Percentiles rank a stretch among this genome's conserved stretches.
Conservation (phyloP, 768 basidiomycete species). For the Pilatotrama ljubarskyi region DNA sequence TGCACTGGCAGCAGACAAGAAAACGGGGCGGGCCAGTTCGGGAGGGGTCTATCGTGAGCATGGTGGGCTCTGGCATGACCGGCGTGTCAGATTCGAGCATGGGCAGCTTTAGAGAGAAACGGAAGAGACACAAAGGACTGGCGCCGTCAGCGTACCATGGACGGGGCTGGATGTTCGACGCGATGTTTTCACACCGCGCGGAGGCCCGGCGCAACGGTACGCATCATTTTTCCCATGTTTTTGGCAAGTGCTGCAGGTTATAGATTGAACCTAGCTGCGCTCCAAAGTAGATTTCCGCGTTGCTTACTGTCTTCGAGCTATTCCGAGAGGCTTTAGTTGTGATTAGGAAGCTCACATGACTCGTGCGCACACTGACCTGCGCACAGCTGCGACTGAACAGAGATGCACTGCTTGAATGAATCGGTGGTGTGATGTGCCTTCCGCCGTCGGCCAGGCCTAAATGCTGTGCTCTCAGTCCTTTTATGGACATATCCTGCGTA, state of each 20-base stretch:
- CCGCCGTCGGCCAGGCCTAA: not conserved
- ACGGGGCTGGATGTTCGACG: conserved; percentile 1
- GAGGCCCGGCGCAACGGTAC: conserved; percentile 9
- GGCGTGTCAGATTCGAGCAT: not conserved
- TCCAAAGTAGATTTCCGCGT: not conserved
- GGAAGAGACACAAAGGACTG: not conserved
- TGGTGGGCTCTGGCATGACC: conserved; percentile 12
- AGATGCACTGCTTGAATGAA: conserved; percentile 10
- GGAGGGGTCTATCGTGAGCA: not conserved
- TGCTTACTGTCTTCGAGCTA: not conserved
- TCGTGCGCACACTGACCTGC: no score
- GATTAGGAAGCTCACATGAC: no score
- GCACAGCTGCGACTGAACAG: not conserved
- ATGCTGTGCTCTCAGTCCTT: conserved; percentile 14
- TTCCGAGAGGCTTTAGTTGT: not conserved
- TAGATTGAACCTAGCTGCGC: not conserved
- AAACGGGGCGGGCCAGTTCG: conserved; percentile 12
- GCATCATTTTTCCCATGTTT: conserved; percentile 15
- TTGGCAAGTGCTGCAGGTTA: not conserved
- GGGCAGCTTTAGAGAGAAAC: not conserved
- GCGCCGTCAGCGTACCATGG: conserved; percentile 9
- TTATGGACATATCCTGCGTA: not conserved
- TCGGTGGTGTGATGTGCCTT: conserved; percentile 1
- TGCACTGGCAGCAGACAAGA: conserved; percentile 13
- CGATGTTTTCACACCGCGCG: conserved; percentile 15